Evolutionary conservation across 1,139 yeast species (phyloP), one percentile per base, ranked within the genome.

Genomic region (Ogataea hybrid): DNA sequence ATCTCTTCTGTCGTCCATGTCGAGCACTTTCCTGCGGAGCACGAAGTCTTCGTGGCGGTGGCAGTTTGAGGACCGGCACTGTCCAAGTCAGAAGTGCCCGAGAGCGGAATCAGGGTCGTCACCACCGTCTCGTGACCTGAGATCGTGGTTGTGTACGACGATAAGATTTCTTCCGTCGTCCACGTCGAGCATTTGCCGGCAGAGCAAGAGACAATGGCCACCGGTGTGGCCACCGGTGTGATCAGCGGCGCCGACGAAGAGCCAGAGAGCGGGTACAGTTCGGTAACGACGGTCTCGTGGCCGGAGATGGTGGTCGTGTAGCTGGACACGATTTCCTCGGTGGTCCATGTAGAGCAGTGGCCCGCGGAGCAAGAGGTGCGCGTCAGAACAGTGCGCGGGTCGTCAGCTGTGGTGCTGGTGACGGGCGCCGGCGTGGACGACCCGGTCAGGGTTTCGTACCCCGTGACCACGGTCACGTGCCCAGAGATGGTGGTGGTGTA

Each of bases 271-370:
- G 56, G 54, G 35, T 37, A 34, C 42, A 44, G 47, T 16, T 50
- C 46, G 25, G 56, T 47, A 30, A 49, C 39, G 16, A 51, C 46
- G 14, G 47, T 46, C 20, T 28, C 39, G 5, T 33, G 28, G 33
- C 48, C 45, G 32, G 47, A 33, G 39, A 43, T 33, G 8, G 54
- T 49, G 14, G 57, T 48, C 18, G 54, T 47, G 50, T 53, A 55
- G 4, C 50, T 45, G 15, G 54, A 48, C 28, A 47, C 48, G 14
- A 52, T 33, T 28, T 52, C 54, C 27, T 40, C 41, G 12, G 57
- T 47, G 5, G 55, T 50, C 25, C 41, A 39, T 8, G 53, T 44
- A 10, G 49, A 32, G 34, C 59, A 55, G 10, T 9, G 18, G 14
- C 45, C 47, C 6, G 39, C 52, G 17, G 58, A 37, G 35, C 57